Conservation (phyloP, 257 asterid genomes). For the Plantago elongata region DNA sequence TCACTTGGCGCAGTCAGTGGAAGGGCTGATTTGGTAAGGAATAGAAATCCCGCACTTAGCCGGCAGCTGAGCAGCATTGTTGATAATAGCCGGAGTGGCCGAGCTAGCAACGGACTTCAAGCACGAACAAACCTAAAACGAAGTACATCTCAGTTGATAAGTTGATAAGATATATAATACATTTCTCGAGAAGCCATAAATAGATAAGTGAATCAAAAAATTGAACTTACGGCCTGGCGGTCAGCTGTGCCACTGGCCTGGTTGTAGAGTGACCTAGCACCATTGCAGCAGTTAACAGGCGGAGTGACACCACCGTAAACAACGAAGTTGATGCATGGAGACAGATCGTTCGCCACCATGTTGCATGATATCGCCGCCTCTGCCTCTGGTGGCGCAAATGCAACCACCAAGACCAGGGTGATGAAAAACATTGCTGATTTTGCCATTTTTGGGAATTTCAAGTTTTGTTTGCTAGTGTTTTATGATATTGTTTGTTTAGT, state of each 20-base stretch:
- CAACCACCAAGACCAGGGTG: conserved; percentile 14
- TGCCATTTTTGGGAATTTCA: too few relatives aligned
- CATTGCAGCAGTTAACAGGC: conserved; percentile 35
- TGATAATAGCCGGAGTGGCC: conserved; percentile 17
- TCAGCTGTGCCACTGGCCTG: conserved; percentile 30
- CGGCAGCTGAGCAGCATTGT: conserved; percentile 46
- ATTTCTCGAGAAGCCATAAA: too few relatives aligned
- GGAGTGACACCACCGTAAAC: conserved; percentile 25
- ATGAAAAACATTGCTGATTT: too few relatives aligned
- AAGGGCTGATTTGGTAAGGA: conserved; percentile 52
- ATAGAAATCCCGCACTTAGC: conserved; percentile 38
- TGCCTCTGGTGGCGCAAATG: conserved; percentile 21
- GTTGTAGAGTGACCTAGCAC: conserved; percentile 28
- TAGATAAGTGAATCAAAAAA: conserved; percentile 25
- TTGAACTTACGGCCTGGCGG: conserved; percentile 45
- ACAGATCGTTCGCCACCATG: conserved; percentile 24
- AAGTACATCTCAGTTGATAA: too few relatives aligned
- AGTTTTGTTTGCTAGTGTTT: too few relatives aligned
- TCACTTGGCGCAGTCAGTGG: conserved; percentile 45
- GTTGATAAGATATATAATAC: too few relatives aligned
- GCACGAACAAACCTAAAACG: conserved; percentile 37
- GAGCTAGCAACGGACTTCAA: conserved; percentile 36
- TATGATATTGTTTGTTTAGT: too few relatives aligned
- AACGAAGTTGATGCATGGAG: conserved; percentile 44
- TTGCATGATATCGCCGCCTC: conserved; percentile 40